phyloP scores from a whole-genome alignment of 2,329 filamentous ascomycete species.

The Pleomassaria siparia region DNA sequence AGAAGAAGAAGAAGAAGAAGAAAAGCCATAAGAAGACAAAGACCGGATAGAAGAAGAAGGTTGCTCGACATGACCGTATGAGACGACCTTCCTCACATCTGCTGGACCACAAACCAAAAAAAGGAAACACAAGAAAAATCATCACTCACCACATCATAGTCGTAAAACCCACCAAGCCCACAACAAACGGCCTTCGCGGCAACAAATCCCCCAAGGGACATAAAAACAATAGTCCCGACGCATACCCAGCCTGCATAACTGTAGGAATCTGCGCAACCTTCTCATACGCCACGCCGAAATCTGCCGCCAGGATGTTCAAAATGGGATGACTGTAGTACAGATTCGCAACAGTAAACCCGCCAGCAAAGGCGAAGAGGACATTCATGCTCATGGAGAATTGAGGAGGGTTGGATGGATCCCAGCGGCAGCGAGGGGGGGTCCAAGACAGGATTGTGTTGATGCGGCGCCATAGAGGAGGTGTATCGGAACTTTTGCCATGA shows the following conservation, averaged over 20 bases:
- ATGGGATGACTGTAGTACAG: slow-evolving; percentile 82
- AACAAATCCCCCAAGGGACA: slow-evolving; percentile 75
- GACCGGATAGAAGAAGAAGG: no score
- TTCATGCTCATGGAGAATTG: slow-evolving; percentile 70
- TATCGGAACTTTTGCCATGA: no score
- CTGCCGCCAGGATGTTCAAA: slow-evolving; percentile 70
- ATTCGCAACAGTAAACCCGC: slow-evolving; percentile 74
- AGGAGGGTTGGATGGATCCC: slow-evolving; percentile 66
- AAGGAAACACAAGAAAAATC: not conserved
- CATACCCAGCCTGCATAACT: slow-evolving; percentile 78
- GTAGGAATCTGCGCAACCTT: slow-evolving; percentile 70
- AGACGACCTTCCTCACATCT: no score
- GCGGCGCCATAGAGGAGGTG: slow-evolving; percentile 17
- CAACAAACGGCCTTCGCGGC: slow-evolving; percentile 67
- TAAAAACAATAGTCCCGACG: slow-evolving; percentile 69
- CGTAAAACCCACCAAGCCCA: slow-evolving; percentile 67
- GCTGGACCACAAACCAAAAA: no score
- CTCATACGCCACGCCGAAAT: slow-evolving; percentile 69
- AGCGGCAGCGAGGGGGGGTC: slow-evolving; percentile 68
- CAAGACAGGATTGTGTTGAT: slow-evolving; percentile 50
- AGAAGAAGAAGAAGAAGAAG: no score
- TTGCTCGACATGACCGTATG: no score
- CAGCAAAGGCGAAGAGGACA: slow-evolving; percentile 67
- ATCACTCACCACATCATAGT: slow-evolving; percentile 62
- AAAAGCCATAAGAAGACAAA: no score